These are phyloP conservation scores for Ustilago shanxiensis DNA, from an alignment of 1,284 basidiomycete genomes.

Conservation along the genomic window DNA sequence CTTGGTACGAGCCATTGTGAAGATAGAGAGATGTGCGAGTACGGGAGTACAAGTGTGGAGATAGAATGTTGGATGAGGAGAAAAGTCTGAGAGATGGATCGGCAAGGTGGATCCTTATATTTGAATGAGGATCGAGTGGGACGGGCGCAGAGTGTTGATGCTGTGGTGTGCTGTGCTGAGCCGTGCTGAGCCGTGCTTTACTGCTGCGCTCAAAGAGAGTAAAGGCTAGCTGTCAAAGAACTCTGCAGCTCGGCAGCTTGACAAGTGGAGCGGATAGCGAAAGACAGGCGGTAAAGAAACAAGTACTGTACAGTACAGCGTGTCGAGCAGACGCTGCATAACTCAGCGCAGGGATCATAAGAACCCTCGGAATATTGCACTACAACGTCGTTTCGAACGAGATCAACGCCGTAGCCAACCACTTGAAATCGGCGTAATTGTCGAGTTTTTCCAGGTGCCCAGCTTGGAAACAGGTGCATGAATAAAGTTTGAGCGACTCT, in stretches of 20 bases:
- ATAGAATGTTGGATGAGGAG: slow-evolving; percentile 32
- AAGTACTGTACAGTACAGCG: no score
- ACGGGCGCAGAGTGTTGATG: slow-evolving; percentile 14
- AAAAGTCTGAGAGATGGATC: slow-evolving; percentile 23
- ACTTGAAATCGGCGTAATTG: no score
- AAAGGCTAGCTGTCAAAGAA: slow-evolving; percentile 9
- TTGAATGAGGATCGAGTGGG: slow-evolving; percentile 29
- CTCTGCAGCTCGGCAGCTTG: slow-evolving; percentile 2
- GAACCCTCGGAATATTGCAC: no score
- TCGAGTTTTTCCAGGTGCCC: no score
- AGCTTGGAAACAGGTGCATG: no score
- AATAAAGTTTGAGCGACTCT: no score
- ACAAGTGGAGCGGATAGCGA: slow-evolving; percentile 1
- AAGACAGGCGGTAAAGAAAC: no score
- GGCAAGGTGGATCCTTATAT: slow-evolving; percentile 48
- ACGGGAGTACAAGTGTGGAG: slow-evolving; percentile 37
- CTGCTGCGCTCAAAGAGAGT: not conserved
- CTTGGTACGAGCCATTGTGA: slow-evolving; percentile 72
- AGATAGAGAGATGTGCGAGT: slow-evolving; percentile 26
- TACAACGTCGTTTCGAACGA: no score
- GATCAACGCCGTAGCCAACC: no score
- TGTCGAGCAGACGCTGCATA: no score
- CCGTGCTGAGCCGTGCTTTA: not conserved
- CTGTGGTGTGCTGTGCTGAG: slow-evolving; percentile 2
- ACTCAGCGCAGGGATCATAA: no score